Conservation (phyloP, 2,329 filamentous ascomycete species). For the Aspergillus sp. region DNA sequence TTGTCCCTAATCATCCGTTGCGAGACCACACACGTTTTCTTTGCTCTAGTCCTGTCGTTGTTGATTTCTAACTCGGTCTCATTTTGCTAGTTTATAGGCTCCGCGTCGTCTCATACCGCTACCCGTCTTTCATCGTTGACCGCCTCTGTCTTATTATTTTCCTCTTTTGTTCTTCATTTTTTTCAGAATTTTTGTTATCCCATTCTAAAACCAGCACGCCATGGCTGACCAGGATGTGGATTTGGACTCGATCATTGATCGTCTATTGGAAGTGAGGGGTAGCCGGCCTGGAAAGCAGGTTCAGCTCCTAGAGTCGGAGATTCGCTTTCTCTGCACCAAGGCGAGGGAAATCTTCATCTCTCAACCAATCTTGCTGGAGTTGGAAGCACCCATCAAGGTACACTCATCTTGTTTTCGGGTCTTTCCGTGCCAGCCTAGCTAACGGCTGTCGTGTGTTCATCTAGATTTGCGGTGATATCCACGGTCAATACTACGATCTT, state of each 20-base stretch:
- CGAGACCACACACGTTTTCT: conserved; percentile 7
- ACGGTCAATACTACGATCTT: conserved; percentile 98
- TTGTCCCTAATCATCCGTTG: conserved; percentile 2
- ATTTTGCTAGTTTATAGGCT: conserved; percentile 22
- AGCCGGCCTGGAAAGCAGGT: conserved; percentile 98
- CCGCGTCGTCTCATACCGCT: conserved; percentile 25
- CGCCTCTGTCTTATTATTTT: conserved; percentile 13
- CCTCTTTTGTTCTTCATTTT: conserved; percentile 16
- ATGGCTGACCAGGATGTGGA: conserved; percentile 86
- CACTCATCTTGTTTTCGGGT: background rate
- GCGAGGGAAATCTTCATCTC: conserved; percentile 99
- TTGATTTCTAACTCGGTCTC: background rate
- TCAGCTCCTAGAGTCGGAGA: conserved; percentile 91
- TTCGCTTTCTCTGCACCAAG: conserved; percentile 95
- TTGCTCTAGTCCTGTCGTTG: conserved; percentile 9
- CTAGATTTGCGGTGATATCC: conserved; percentile 97
- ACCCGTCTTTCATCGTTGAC: conserved; percentile 17
- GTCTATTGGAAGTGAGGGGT: conserved; percentile 92
- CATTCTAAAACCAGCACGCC: conserved; percentile 34
- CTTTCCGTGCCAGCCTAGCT: background rate
- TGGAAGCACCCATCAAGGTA: conserved; percentile 99
- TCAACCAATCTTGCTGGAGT: conserved; percentile 92
- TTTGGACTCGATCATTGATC: conserved; percentile 98
- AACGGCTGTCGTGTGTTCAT: background rate
- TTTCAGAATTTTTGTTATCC: conserved; percentile 16